Evolutionary conservation across 768 basidiomycete genomes (phyloP).

Genomic region (Lactarius psammicola): DNA sequence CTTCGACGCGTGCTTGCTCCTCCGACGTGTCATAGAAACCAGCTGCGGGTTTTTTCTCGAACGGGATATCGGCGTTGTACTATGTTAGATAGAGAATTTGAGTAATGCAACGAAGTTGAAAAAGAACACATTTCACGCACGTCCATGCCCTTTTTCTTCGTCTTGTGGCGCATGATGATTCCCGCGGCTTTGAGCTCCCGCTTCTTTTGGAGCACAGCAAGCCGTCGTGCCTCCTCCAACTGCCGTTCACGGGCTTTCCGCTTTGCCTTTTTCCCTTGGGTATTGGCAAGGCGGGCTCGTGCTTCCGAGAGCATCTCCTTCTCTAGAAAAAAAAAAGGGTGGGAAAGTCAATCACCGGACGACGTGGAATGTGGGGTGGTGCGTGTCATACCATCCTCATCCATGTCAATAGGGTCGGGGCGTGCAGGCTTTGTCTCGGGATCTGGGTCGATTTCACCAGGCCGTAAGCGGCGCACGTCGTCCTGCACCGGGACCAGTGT

Average conservation of each 20-base stretch:
- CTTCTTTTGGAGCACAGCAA: slow-evolving; percentile 97
- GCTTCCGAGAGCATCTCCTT: slow-evolving; percentile 99
- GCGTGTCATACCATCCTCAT: slow-evolving; percentile 79
- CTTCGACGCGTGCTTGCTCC: slow-evolving; percentile 81
- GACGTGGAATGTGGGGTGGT: not conserved
- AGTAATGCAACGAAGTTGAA: not conserved
- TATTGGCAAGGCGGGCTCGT: slow-evolving; percentile 95
- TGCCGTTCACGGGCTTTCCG: slow-evolving; percentile 97
- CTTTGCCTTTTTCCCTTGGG: slow-evolving; percentile 99
- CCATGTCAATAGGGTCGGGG: slow-evolving; percentile 99
- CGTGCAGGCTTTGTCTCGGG: slow-evolving; percentile 98
- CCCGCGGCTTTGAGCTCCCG: slow-evolving; percentile 97
- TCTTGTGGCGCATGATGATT: slow-evolving; percentile 94
- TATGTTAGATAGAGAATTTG: slow-evolving; percentile 36
- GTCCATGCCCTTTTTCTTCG: slow-evolving; percentile 98
- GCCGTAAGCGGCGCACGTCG: slow-evolving; percentile 82
- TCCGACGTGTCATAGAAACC: slow-evolving; percentile 98
- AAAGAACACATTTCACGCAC: slow-evolving; percentile 44
- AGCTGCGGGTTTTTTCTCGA: slow-evolving; percentile 92
- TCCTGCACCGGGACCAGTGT: slow-evolving; percentile 88
- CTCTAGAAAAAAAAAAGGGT: slow-evolving; percentile 62
- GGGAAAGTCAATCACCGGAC: slow-evolving; percentile 13
- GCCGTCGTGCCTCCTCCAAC: slow-evolving; percentile 89
- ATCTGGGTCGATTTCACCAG: slow-evolving; percentile 98
- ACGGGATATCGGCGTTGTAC: slow-evolving; percentile 99